Percentiles rank a stretch among this genome's conserved stretches.
phyloP scores from a whole-genome alignment of 2,329 filamentous ascomycete species.

The Parafenestella ontariensis region DNA sequence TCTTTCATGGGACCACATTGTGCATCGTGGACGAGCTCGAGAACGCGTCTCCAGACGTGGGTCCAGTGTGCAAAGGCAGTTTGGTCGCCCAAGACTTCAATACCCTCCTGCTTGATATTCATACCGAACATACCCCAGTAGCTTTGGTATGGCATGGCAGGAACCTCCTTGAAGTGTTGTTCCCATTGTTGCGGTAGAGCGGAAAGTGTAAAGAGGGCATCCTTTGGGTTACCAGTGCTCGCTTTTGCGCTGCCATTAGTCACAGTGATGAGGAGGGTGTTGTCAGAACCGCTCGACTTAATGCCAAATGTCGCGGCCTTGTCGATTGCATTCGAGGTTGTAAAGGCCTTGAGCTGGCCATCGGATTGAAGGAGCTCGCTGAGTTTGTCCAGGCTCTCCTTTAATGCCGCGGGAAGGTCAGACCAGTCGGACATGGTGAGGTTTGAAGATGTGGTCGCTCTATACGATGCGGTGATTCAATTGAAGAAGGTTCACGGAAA shows the following conservation, averaged over 20 bases:
- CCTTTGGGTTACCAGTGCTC: constrained; percentile 37
- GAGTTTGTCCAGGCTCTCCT: constrained; percentile 41
- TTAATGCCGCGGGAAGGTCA: constrained; percentile 42
- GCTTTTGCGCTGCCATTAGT: constrained; percentile 39
- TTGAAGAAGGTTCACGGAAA: not conserved
- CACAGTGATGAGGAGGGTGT: constrained; percentile 43
- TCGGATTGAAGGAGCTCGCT: constrained; percentile 43
- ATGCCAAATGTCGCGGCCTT: constrained; percentile 44
- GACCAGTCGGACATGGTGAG: constrained; percentile 41
- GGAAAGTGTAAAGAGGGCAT: constrained; percentile 49
- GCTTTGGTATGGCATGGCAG: constrained; percentile 54
- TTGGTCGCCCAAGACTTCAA: constrained; percentile 56
- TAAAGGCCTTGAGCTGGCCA: constrained; percentile 45
- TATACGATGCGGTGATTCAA: not conserved
- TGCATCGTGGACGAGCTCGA: constrained; percentile 58
- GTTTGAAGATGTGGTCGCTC: not conserved
- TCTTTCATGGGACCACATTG: constrained; percentile 54
- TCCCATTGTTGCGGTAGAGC: constrained; percentile 57
- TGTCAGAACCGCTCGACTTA: constrained; percentile 45
- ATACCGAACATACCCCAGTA: constrained; percentile 57
- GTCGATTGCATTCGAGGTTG: constrained; percentile 43
- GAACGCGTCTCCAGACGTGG: constrained; percentile 56
- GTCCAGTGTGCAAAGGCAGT: constrained; percentile 54
- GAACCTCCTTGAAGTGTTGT: constrained; percentile 54
- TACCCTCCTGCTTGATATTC: constrained; percentile 59